Percentiles rank a stretch among this genome's conserved stretches.
phyloP scores from a whole-genome alignment of 805 yeast species.

The Diddensiella transvaalensis region DNA sequence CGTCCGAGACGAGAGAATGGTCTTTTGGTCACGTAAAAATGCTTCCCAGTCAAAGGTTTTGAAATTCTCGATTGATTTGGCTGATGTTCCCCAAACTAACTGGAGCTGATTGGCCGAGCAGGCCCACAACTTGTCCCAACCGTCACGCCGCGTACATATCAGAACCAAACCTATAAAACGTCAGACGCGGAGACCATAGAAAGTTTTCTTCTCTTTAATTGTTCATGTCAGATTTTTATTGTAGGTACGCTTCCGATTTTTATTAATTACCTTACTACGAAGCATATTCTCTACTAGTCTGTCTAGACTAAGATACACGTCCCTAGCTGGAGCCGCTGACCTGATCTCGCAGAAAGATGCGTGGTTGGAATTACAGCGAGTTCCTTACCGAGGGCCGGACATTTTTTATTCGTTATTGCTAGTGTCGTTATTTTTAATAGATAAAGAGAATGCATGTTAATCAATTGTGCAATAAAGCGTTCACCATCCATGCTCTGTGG shows the following conservation, averaged over 20 bases:
- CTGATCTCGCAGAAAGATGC: constrained; percentile 5
- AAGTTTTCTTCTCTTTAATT: constrained; percentile 18
- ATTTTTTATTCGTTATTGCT: constrained; percentile 15
- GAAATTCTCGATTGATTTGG: constrained; percentile 1
- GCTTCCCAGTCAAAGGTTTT: not conserved
- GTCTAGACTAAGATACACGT: constrained; percentile 23
- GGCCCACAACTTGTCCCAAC: not conserved
- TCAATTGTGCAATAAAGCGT: no score
- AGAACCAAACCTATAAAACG: not conserved
- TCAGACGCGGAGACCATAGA: constrained; percentile 1
- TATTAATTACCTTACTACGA: constrained; percentile 8
- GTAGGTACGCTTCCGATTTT: constrained; percentile 17
- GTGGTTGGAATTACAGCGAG: constrained; percentile 30
- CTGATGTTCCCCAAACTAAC: not conserved
- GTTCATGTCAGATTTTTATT: constrained; percentile 24
- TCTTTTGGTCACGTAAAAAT: no score
- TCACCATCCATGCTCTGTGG: not conserved
- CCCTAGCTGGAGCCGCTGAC: constrained; percentile 37
- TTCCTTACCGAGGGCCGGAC: constrained; percentile 39
- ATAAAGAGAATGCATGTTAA: no score
- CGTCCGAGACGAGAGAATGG: no score
- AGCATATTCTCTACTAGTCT: constrained; percentile 23
- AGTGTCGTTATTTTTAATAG: not conserved
- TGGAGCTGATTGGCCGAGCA: not conserved
- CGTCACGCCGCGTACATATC: not conserved